These are phyloP conservation scores for Mycena latifolia DNA, from an alignment of 768 basidiomycete species.

Conservation along the genomic window DNA sequence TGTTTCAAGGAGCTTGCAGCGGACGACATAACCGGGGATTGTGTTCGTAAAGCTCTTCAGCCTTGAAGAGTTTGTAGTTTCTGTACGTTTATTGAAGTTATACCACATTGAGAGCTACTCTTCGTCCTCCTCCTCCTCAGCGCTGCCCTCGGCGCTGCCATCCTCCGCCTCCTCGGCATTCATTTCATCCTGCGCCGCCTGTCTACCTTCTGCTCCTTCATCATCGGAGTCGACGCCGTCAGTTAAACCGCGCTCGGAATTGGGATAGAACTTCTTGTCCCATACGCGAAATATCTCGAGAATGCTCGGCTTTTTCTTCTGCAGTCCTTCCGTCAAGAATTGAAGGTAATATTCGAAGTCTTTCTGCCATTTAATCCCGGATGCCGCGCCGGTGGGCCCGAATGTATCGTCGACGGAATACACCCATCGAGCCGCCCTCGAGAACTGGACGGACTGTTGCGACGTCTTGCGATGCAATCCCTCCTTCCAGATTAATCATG, in stretches of 20 bases:
- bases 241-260: constrained; percentile 1
- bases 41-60: no score
- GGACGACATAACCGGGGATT: no score
- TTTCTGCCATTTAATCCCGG: constrained; percentile 20
- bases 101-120: neutral
- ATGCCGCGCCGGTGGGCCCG: neutral
- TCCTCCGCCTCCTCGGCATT: neutral
- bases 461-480: no score
- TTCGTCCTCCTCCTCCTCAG: neutral
- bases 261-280: constrained; percentile 18
- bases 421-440: constrained; percentile 20
- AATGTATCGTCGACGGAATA: constrained; percentile 20
- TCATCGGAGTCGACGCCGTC: constrained; percentile 6
- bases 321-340: constrained; percentile 6
- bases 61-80: no score
- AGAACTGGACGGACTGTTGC: no score
- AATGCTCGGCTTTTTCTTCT: constrained; percentile 9
- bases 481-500: no score
- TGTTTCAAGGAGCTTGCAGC: no score
- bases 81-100: neutral
- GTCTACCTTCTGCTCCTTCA: neutral
- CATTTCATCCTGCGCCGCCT: constrained; percentile 1
- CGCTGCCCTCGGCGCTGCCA: neutral
- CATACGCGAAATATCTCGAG: constrained; percentile 22
- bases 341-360: constrained; percentile 31